Evolutionary conservation across 2,329 filamentous ascomycete genomes (phyloP), one percentile per base, ranked within the genome.

Genomic region (Monilinia laxa): DNA sequence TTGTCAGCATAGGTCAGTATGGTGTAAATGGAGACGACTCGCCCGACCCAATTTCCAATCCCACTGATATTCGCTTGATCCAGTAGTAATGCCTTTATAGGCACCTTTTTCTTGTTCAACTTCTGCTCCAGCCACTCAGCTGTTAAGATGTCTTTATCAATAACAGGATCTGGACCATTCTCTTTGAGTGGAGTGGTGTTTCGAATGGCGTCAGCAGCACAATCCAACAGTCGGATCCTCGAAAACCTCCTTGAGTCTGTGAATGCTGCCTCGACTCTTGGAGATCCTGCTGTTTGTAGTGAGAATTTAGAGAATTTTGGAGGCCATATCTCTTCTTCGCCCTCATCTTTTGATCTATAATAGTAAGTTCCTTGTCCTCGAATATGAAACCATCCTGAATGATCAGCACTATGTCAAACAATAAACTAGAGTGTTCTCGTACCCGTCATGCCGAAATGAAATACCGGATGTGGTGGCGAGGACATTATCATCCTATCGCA

Each of bases 21-120:
- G 40, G 23, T 42, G 6, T n/a, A 56, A 20, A 10, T 23, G 23
- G 40, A 63, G 18, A 23, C 38, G n/a, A 76, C 82, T 71, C 77
- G 86, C 79, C 90, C 93, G 64, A 99, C 94, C 94, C 94, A 99
- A 76, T 98, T 98, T 0, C 95, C 95, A 69, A 99, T 91, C 10
- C 95, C 95, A 74, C 91, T 95, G 69, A 98, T 90, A 76, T 90
- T 90, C 23, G 87, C 84, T 78, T 99, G 95, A 75, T 98, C 92
- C 4, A 98, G 83, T 16, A 99, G 81, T 25, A 97, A 82, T 0
- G 93, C 91, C 77, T 98, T 98, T 70, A 98, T 85, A 0, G 94
- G 93, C 0, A 97, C 91, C 73, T 87, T 91, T 65, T 94, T 93
- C 67, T 84, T 86, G 60, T 79, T 82, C 80, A 97, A 82, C 77